Evolutionary conservation across 73 alveolate species (phyloP), one percentile per base, ranked within the genome.

Genomic region (Paramecium sexaurelia): DNA sequence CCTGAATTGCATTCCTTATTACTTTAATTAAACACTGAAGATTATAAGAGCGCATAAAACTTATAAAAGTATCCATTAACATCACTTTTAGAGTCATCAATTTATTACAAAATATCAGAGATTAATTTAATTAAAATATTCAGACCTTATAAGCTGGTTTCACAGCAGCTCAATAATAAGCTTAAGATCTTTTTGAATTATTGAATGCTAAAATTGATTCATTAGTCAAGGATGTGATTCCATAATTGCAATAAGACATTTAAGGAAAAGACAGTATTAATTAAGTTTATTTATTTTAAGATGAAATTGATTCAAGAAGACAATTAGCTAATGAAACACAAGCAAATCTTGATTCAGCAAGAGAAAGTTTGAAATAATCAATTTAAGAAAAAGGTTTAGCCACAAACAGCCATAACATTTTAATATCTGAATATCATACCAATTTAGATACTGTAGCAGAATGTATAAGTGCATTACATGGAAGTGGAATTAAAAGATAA

Each of bases 91-190:
- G 90, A 22, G 73, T 45, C n/a, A 24, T 41, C 8, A 43, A 40
- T 19, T 78, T 78, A 41, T 78, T 78, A 33, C 17, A 78, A 78
- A 78, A 78, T 15, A 78, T 78, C 24, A 78, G 90, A 78, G 71
- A 45, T 39, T 33, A 78, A 78, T 78, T 78, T 40, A 24, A 37
- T 19, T 10, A 40, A 45, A 78, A 78, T 40, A 40, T 43, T 17
- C 13, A 41, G 13, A 40, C 40, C 6, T 33, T 78, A 4, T 43
- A 32, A 39, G 40, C 90, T 17, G 43, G 55, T 6, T 39, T 26
- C 24, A 24, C 43, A 39, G 68, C 90, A 78, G 40, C 90, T 11
- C 13, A 78, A 78, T 5, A 78, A 41, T 32, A 32, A 29, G 32
- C 68, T 9, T 20, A 78, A 41, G 90, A 78, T 36, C 5, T 78